A percentile compares a stretch with the other conserved stretches of the same genome.
Conservation (phyloP, 1,139 yeast species). For the Schizosaccharomyces versatilis region DNA sequence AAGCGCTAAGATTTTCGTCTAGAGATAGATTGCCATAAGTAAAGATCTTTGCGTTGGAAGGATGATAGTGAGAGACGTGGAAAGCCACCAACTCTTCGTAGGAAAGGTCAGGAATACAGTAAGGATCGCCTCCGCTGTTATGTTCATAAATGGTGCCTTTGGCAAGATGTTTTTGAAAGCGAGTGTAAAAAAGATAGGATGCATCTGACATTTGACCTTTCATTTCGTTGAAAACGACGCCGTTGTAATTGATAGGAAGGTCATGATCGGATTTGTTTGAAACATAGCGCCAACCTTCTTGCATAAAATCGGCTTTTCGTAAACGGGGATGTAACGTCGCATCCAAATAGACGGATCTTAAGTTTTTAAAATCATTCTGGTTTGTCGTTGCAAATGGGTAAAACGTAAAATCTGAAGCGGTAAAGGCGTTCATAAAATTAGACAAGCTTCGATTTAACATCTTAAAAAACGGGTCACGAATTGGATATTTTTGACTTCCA, state of each 20-base stretch:
- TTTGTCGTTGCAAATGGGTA: slow-evolving; percentile 94
- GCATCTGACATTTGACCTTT: slow-evolving; percentile 86
- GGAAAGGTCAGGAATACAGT: slow-evolving; percentile 44
- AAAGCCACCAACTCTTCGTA: slow-evolving; percentile 59
- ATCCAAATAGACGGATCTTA: slow-evolving; percentile 73
- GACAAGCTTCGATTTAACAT: slow-evolving; percentile 77
- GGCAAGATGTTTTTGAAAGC: slow-evolving; percentile 36
- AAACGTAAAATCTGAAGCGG: slow-evolving; percentile 75
- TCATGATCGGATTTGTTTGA: slow-evolving; percentile 32
- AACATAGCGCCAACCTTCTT: slow-evolving; percentile 97
- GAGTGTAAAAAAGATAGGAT: slow-evolving; percentile 62
- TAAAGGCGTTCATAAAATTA: slow-evolving; percentile 96
- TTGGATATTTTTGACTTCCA: slow-evolving; percentile 78
- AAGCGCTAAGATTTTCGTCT: slow-evolving; percentile 34
- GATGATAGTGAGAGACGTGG: slow-evolving; percentile 60
- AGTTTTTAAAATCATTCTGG: slow-evolving; percentile 51
- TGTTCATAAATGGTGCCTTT: slow-evolving; percentile 47
- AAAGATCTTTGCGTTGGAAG: slow-evolving; percentile 68
- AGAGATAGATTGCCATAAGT: slow-evolving; percentile 69
- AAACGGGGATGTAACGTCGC: slow-evolving; percentile 69
- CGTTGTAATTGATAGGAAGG: slow-evolving; percentile 56
- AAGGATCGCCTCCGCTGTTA: slow-evolving; percentile 91
- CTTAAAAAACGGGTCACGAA: slow-evolving; percentile 89
- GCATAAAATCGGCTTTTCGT: slow-evolving; percentile 60
- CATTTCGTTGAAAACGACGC: slow-evolving; percentile 96